Base-by-base conservation (phyloP, 345 rosid species). In the Salix koriyanagi region DNA sequence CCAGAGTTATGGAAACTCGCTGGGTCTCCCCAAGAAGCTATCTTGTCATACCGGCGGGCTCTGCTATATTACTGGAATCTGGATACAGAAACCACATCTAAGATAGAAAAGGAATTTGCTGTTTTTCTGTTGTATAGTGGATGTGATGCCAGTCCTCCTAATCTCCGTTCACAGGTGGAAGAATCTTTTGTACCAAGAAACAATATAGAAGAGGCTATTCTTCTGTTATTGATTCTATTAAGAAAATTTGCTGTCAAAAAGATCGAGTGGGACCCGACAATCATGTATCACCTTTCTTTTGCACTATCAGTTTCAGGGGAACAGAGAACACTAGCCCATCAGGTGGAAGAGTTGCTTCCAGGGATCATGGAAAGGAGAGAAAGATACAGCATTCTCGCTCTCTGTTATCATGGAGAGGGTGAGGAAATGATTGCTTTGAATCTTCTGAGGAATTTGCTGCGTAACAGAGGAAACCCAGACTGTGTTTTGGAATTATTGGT, bases 1-100 rank as follows among this genome's bases (percentile, higher is more conserved):
- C 97, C 97, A n/a, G 90, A 93, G 77, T 74, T 93, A 68, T 91
- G 94, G 91, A 90, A 88, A 77, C 91, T 85, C 69, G 89, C 89
- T 65, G 91, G 90, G 75, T 77, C 81, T 60, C 86, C 90, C 0
- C 82, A 77, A 39, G 97, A 93, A 78, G 84, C 90, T 75, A 82
- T 89, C 52, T 77, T 91, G 83, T 88, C 96, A 5, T 93, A 89
- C 75, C 84, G 96, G 56, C 66, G 86, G 67, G 97, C 92, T 7
- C 91, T 93, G 34, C 93, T 90, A 62, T 88, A 86, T 73, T 83
- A 80, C 48, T 93, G 97, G 97, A 89, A 87, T 65, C 91, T 93
- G 15, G 89, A 91, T 72, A 72, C 79, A 0, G 87, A 90, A 67
- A 85, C 84, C 61, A 85, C 81, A 0, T 89, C 97, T n/a, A 90